Evolutionary conservation across 331 rosid genomes (phyloP).

Genomic region (Prunus yedoensis): DNA sequence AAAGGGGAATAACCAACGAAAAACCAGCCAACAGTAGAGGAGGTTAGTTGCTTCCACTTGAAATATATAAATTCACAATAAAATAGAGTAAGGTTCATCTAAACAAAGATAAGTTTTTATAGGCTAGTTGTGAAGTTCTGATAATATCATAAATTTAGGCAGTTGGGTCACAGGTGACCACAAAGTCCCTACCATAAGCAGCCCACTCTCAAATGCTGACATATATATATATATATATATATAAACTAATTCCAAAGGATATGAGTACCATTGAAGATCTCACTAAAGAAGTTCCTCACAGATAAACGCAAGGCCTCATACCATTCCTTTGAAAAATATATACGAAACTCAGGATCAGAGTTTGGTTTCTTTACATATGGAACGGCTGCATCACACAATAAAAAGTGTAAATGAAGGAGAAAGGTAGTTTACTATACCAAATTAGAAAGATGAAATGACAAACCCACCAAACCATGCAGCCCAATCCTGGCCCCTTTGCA

Average conservation of each 20-base stretch:
- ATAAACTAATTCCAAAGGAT: slow-evolving; percentile 51
- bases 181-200: background rate
- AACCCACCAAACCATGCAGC: slow-evolving; percentile 90
- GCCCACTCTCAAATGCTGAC: background rate
- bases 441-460: slow-evolving; percentile 8
- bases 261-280: slow-evolving; percentile 89
- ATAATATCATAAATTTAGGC: background rate
- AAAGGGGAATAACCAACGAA: background rate
- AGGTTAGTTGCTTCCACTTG: background rate
- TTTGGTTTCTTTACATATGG: slow-evolving; percentile 82
- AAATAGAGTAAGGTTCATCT: background rate
- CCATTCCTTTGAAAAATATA: slow-evolving; percentile 89
- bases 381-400: slow-evolving; percentile 61
- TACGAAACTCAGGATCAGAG: slow-evolving; percentile 66
- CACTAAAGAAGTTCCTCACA: slow-evolving; percentile 84
- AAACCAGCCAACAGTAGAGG: background rate
- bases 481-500: slow-evolving; percentile 69
- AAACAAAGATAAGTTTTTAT: background rate
- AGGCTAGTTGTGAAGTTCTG: background rate
- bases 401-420: slow-evolving; percentile 15
- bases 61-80: background rate
- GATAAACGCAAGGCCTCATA: slow-evolving; percentile 80
- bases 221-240: background rate
- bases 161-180: background rate
- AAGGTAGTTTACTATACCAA: slow-evolving; percentile 16